Evolutionary conservation across 768 basidiomycete species (phyloP), one percentile per base, ranked within the genome.

Genomic region (Lentinus brumalis): DNA sequence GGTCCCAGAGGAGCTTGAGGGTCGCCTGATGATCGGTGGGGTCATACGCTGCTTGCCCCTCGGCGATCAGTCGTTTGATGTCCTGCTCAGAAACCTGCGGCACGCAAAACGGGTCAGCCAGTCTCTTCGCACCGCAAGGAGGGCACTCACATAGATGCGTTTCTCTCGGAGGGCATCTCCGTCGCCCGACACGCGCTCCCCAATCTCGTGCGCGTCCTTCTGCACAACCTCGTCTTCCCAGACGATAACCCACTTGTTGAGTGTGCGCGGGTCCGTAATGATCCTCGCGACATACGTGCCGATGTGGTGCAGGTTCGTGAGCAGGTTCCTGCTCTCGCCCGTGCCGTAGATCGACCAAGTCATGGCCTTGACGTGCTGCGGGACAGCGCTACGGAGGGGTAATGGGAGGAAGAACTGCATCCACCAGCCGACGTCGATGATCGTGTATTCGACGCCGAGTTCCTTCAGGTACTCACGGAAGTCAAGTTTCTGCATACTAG

Each of bases 191-290:
- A 67, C 18, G 18, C 62, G 50, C 44, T 70, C 67, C 4, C 62
- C 57, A n/a, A 73, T 35, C n/a, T 61, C 66, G 29, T 64, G 66
- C 31, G 62, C 56, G 61, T 74, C 70, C 11, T 59, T 56, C 50
- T 69, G 58, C 6, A 66, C 70, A 9, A 69, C 38, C 40, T 72
- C 68, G 8, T 74, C 74, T 26, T 68, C 64, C 60, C 69, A 71
- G 5, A 64, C 61, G 10, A 70, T 66, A 4, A 75, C 70, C 31
- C 49, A 26, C 66, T 30, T 69, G 60, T 76, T 75, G 38, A 74
- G 46, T 14, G 75, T 75, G 9, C 74, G 64, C 38, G 64, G 56
- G 50, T 76, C 75, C n/a, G 64, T 66, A 45, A 76, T 65, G 50
- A 75, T 71, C 39, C 63, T 66, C 15, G 64, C 68, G 41, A 73